phyloP scores from a whole-genome alignment of 2,329 filamentous ascomycete species.

The Nothophoma quercina region DNA sequence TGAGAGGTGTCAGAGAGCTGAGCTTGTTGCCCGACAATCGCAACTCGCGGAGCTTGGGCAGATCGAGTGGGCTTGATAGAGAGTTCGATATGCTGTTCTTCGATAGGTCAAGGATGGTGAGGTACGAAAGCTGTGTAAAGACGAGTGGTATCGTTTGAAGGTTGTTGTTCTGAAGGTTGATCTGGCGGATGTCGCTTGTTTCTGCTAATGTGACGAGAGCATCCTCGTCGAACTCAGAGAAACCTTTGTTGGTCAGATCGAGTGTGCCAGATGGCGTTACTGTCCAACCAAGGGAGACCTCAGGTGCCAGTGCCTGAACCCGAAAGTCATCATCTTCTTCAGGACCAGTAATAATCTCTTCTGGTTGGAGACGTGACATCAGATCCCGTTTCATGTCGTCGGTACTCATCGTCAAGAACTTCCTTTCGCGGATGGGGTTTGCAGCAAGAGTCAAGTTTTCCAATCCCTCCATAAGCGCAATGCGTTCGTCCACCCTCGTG shows the following conservation, averaged over 20 bases:
- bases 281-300: constrained; percentile 33
- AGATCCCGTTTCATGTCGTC: constrained; percentile 82
- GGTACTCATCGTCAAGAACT: constrained; percentile 79
- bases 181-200: constrained; percentile 58
- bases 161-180: constrained; percentile 80
- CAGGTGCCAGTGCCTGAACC: not conserved
- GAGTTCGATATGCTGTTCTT: constrained; percentile 73
- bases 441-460: constrained; percentile 78
- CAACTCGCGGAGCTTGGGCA: constrained; percentile 79
- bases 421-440: constrained; percentile 91
- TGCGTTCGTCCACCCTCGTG: constrained; percentile 73
- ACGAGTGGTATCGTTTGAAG: constrained; percentile 73
- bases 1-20: constrained; percentile 69
- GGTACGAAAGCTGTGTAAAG: constrained; percentile 72
- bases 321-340: not conserved
- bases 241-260: constrained; percentile 52
- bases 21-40: constrained; percentile 79
- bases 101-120: constrained; percentile 76
- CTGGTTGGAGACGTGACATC: constrained; percentile 69
- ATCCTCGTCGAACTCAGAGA: constrained; percentile 50
- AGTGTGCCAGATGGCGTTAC: constrained; percentile 49
- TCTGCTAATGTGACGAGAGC: constrained; percentile 54
- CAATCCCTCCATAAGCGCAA: constrained; percentile 81
- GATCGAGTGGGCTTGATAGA: constrained; percentile 60
- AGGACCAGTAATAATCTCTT: constrained; percentile 11